Evolutionary conservation across 495 filamentous ascomycete genomes (phyloP).

Genomic region (Chaetomidium leptoderma): DNA sequence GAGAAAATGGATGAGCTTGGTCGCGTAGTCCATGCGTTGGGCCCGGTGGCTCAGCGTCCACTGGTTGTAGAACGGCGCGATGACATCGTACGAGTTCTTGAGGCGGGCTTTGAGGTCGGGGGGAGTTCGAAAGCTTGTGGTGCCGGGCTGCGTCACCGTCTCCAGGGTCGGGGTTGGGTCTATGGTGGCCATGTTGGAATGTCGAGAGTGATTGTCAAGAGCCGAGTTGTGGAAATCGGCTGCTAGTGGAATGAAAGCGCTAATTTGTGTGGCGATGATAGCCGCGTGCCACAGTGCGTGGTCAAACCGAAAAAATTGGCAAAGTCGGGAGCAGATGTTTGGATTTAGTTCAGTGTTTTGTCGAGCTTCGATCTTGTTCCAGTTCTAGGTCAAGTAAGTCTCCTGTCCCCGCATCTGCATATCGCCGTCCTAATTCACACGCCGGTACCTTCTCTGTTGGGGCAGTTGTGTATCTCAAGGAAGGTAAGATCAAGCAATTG

Average conservation of each 20-base stretch:
- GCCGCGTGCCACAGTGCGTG: too few species aligned
- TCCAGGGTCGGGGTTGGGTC: neutral
- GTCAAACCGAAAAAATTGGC: neutral
- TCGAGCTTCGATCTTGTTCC: neutral
- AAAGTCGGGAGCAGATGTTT: neutral
- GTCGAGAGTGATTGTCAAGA: neutral
- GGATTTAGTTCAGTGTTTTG: neutral
- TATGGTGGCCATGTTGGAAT: too few species aligned
- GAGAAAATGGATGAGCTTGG: conserved; percentile 25
- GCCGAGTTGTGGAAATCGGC: neutral
- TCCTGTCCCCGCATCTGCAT: neutral
- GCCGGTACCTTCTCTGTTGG: neutral
- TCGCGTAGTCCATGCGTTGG: conserved; percentile 23
- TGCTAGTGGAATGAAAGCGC: neutral
- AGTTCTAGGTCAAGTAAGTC: too few species aligned
- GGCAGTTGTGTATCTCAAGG: neutral
- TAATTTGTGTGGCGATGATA: neutral
- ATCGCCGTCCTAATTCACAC: neutral
- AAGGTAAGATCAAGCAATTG: neutral
- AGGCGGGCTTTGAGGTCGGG: conserved; percentile 31
- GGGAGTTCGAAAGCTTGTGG: neutral
- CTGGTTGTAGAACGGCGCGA: conserved; percentile 30
- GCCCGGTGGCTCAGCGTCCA: conserved; percentile 26
- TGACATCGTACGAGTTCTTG: conserved; percentile 35
- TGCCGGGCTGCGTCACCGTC: neutral